Evolutionary conservation across 495 filamentous ascomycete species (phyloP).

Genomic region (Penicillium cataractarum): DNA sequence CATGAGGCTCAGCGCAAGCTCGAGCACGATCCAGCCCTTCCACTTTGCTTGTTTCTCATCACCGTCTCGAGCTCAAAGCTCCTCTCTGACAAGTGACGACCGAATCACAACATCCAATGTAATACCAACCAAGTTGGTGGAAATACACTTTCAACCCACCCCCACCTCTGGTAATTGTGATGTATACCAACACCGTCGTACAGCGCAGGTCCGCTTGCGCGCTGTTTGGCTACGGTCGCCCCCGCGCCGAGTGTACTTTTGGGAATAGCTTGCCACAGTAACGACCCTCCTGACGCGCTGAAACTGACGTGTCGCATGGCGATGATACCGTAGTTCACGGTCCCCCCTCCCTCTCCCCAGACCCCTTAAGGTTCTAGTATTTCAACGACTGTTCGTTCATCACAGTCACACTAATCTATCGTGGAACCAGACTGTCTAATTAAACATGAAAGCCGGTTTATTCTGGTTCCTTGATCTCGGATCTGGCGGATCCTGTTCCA

Average conservation of each 20-base stretch:
- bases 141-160: background rate
- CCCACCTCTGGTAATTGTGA: constrained; percentile 22
- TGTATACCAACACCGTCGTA: constrained; percentile 19
- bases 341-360: background rate
- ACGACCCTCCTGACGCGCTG: constrained; percentile 1
- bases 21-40: background rate
- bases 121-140: background rate
- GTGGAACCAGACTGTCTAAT: background rate
- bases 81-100: background rate
- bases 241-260: background rate
- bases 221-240: constrained; percentile 15
- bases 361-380: no score
- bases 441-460: background rate
- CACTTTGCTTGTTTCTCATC: background rate
- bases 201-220: constrained; percentile 21
- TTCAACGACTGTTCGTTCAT: background rate
- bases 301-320: constrained; percentile 25
- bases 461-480: background rate
- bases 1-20: constrained; percentile 11
- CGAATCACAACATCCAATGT: background rate
- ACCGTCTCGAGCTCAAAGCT: background rate
- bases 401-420: background rate
- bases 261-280: constrained; percentile 7
- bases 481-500: background rate
- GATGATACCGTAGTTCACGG: constrained; percentile 8